Evolutionary conservation across 2,329 filamentous ascomycete species (phyloP).

Genomic region (Ophiostoma ulmi): DNA sequence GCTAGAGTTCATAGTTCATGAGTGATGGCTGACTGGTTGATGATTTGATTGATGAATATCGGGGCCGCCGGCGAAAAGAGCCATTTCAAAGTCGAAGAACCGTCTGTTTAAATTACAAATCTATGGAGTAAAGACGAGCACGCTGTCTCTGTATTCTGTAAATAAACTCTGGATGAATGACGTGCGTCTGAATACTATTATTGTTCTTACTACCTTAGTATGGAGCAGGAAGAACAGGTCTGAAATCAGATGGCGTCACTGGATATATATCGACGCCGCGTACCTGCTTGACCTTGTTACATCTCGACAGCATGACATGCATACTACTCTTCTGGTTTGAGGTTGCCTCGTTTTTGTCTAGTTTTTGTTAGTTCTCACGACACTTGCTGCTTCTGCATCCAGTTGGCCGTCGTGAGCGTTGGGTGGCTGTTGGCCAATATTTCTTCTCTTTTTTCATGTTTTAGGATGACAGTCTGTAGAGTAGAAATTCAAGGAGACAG

Average conservation of each 20-base stretch:
- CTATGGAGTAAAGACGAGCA: background rate
- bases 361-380: background rate
- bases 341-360: background rate
- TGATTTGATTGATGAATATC: background rate
- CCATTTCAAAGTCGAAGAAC: constrained; percentile 10
- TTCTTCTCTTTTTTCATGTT: background rate
- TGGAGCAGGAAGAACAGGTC: too few species aligned
- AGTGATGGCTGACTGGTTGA: background rate
- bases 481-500: background rate
- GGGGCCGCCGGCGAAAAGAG: constrained; percentile 8
- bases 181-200: background rate
- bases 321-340: background rate
- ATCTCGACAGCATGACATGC: background rate
- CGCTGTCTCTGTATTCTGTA: too few species aligned
- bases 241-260: background rate
- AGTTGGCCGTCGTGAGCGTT: background rate
- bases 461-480: background rate
- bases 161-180: background rate
- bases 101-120: background rate
- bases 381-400: background rate
- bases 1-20: background rate
- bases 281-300: constrained; percentile 3
- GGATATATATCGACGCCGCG: background rate
- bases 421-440: background rate
- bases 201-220: background rate